Evolutionary conservation across 2,329 filamentous ascomycete species (phyloP), one percentile per base, ranked within the genome.

Genomic region (Aspergillus puulaauensis): DNA sequence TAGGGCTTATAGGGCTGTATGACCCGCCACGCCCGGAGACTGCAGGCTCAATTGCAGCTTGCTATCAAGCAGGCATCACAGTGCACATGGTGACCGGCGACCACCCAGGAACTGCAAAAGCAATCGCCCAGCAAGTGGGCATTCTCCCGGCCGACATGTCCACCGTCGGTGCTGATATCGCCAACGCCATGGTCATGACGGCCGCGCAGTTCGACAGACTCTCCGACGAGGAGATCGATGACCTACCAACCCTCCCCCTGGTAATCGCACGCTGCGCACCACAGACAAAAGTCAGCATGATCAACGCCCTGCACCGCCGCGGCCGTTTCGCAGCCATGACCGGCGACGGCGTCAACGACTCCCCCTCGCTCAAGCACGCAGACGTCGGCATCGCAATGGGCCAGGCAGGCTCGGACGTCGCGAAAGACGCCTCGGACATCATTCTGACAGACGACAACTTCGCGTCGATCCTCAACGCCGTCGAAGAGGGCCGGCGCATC

Each of bases 351-450:
- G 91, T 95, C 61, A 96, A 96, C 68, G 91, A 96, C 70, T 90
- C 90, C 3, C 91, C 91, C 0, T 92, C 90, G 21, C 53, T 96
- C 35, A 91, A 91, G 63, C 83, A 85, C 24, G 89, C 90, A 4
- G 91, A 96, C 69, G 90, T 96, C 12, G 91, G 90, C 64, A 96
- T 95, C 63, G 90, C 90, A 47, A 96, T 96, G 91, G 91, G 91
- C n/a, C 77, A 83, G 72, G 86, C 88, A 3, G 91, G 91, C 1
- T 91, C 88, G 3, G 91, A 96, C 66, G 91, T 96, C 3, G 91
- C 91, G 61, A 96, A 95, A 50, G 75, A 77, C 63, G 72, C 83
- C 70, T 80, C 90, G 65, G 72, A 90, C 63, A 86, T 90, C 56
- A 84, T 90, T 14, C 75, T 90, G n/a, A 86, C 89, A 0, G 90